Percentiles rank a stretch among this genome's conserved stretches.
phyloP scores from a whole-genome alignment of 1,284 basidiomycete species.

The Leucoagaricus sp. region DNA sequence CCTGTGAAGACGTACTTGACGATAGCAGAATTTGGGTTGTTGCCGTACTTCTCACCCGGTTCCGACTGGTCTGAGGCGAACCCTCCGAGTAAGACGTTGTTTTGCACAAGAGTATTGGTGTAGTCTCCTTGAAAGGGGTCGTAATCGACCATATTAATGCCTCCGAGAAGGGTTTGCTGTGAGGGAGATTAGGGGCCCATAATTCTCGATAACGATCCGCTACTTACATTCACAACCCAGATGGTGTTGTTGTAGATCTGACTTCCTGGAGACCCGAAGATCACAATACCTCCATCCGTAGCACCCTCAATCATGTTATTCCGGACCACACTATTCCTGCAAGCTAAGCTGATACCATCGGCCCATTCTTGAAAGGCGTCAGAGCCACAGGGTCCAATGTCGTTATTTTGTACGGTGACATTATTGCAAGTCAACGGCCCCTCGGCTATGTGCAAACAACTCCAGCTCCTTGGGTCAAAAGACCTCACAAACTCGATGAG shows the following conservation, averaged over 20 bases:
- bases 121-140: conserved; percentile 76
- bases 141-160: conserved; percentile 83
- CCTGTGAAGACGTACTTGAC: conserved; percentile 55
- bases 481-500: conserved; percentile 72
- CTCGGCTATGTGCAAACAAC: conserved; percentile 71
- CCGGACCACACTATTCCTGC: conserved; percentile 62
- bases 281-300: conserved; percentile 82
- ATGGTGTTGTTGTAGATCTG: conserved; percentile 71
- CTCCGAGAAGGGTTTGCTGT: conserved; percentile 72
- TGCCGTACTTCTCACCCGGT: conserved; percentile 48
- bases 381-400: conserved; percentile 75
- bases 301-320: conserved; percentile 75
- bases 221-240: conserved; percentile 62
- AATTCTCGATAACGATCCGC: neutral
- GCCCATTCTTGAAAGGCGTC: conserved; percentile 76
- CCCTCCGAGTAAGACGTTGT: conserved; percentile 73
- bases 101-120: conserved; percentile 64
- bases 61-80: conserved; percentile 53
- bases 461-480: conserved; percentile 73
- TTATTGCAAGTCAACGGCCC: conserved; percentile 68
- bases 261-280: conserved; percentile 82
- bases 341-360: conserved; percentile 82
- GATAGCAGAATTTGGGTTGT: conserved; percentile 58
- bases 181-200: conserved; percentile 7
- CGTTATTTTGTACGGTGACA: conserved; percentile 72